A percentile compares a stretch with the other conserved stretches of the same genome.
These are phyloP conservation scores for Vicia villosa DNA, from an alignment of 306 rosid species.

Conservation along the genomic window DNA sequence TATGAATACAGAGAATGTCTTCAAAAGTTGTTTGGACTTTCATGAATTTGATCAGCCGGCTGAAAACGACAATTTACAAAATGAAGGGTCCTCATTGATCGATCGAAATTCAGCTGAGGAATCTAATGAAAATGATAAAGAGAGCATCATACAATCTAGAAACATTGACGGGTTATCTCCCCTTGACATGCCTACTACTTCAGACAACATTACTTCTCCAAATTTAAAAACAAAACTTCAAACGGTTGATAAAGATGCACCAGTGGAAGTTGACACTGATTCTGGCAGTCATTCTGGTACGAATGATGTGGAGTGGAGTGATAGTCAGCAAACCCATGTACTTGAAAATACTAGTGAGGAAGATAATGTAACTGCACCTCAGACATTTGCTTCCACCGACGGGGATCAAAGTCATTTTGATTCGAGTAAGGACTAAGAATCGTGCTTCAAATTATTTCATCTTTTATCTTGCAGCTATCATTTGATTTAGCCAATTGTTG, in stretches of 20 bases:
- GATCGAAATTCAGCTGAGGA: slow-evolving; percentile 39
- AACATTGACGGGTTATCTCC: slow-evolving; percentile 38
- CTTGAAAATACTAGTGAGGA: slow-evolving; percentile 41
- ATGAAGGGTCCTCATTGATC: slow-evolving; percentile 37
- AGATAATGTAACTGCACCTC: slow-evolving; percentile 43
- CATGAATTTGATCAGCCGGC: slow-evolving; percentile 44
- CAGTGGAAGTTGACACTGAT: slow-evolving; percentile 38
- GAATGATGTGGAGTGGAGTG: slow-evolving; percentile 35
- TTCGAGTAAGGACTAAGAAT: slow-evolving; percentile 40
- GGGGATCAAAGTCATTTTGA: slow-evolving; percentile 45
- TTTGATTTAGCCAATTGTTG: slow-evolving; percentile 23
- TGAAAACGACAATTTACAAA: slow-evolving; percentile 41
- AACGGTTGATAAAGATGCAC: slow-evolving; percentile 42
- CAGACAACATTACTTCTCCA: slow-evolving; percentile 31
- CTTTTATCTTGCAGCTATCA: slow-evolving; percentile 28
- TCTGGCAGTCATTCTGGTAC: slow-evolving; percentile 38
- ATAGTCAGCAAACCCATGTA: slow-evolving; percentile 36
- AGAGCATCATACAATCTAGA: slow-evolving; percentile 32
- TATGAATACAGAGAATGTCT: slow-evolving; percentile 45
- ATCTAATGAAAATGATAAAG: slow-evolving; percentile 39
- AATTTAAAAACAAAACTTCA: slow-evolving; percentile 37
- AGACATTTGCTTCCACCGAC: slow-evolving; percentile 38
- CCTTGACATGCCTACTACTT: slow-evolving; percentile 33
- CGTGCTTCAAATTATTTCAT: slow-evolving; percentile 29
- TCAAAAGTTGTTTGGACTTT: slow-evolving; percentile 63